Evolutionary conservation across 1,284 basidiomycete genomes (phyloP), one percentile per base, ranked within the genome.

Genomic region (Athelia psychrophila): DNA sequence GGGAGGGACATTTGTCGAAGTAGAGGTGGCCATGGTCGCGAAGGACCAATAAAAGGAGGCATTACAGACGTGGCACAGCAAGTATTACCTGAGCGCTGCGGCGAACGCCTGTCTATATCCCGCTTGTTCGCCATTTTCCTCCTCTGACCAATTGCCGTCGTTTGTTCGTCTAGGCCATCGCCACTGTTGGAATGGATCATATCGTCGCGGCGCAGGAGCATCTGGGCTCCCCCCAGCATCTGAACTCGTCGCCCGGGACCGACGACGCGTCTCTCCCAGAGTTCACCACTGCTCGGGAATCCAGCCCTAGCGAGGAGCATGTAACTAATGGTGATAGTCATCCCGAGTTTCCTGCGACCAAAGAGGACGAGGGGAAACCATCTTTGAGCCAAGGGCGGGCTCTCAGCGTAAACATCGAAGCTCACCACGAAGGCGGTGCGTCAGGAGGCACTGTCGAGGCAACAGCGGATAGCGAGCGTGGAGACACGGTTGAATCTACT

Each of bases 1-100:
- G 2, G 87, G 88, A n/a, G 84, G 64, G 16, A 42, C 20, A 22
- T 6, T 42, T 42, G 38, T 42, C n/a, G 20, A 30, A 13, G 27
- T 30, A 30, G 27, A n/a, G n/a, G n/a, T 13, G 6, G 27, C 27
- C 27, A 30, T 30, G 13, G 27, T 30, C 27, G 13, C 27, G 27
- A 13, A 30, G 13, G 27, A 6, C 13, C 27, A 30, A 6, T 30
- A 13, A 30, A 13, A 30, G 27, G 27, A 30, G 27, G 27, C 27
- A 30, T 30, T 30, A 30, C 13, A 13, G 27, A 13, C 27, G 27
- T 30, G 27, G 27, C 27, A 30, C 5, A 6, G 27, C 27, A 30
- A 13, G 5, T 5, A 5, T 6, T 13, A 30, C 6, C 27, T 30
- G 27, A 30, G 27, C 27, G 27, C 27, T 30, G n/a, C n/a, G 27